phyloP scores from a whole-genome alignment of 2,329 filamentous ascomycete genomes.

The Fusarium devonianum region DNA sequence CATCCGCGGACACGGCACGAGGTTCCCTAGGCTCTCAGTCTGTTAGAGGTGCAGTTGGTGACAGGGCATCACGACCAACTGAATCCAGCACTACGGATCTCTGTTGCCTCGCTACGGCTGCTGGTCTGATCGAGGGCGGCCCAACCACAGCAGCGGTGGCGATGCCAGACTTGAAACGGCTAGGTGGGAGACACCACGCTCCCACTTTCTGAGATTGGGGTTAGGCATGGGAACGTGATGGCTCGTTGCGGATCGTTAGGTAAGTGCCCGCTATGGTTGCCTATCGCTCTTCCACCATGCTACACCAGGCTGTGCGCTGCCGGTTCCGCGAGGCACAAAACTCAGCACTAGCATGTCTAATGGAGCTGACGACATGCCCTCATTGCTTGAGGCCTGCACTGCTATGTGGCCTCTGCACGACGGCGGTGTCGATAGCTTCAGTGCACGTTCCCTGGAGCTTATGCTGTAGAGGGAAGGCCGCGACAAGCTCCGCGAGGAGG shows the following conservation, averaged over 20 bases:
- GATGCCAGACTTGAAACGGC: conserved; percentile 21
- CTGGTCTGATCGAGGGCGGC: conserved; percentile 29
- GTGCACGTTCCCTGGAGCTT: conserved; percentile 37
- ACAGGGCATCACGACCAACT: conserved; percentile 28
- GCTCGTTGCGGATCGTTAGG: conserved; percentile 35
- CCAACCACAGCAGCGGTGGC: conserved; percentile 30
- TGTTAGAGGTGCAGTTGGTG: conserved; percentile 33
- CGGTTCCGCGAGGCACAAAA: conserved; percentile 41
- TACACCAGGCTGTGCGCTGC: conserved; percentile 36
- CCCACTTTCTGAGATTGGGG: conserved; percentile 20
- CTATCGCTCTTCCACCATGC: conserved; percentile 14
- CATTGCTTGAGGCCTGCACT: conserved; percentile 29
- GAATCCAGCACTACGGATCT: conserved; percentile 39
- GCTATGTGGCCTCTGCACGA: conserved; percentile 36
- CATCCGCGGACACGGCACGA: conserved; percentile 29
- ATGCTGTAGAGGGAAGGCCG: conserved; percentile 32
- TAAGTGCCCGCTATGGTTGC: conserved; percentile 24
- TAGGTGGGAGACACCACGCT: conserved; percentile 21
- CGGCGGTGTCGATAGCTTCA: conserved; percentile 42
- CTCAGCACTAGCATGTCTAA: conserved; percentile 31
- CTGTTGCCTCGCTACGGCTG: conserved; percentile 29
- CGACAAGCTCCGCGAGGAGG: conserved; percentile 20
- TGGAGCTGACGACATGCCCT: conserved; percentile 35
- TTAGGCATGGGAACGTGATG: conserved; percentile 21
- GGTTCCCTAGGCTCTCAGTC: conserved; percentile 31